Base-by-base conservation (phyloP, 2,329 filamentous ascomycete genomes). In the Sarocladiaceae sp. region DNA sequence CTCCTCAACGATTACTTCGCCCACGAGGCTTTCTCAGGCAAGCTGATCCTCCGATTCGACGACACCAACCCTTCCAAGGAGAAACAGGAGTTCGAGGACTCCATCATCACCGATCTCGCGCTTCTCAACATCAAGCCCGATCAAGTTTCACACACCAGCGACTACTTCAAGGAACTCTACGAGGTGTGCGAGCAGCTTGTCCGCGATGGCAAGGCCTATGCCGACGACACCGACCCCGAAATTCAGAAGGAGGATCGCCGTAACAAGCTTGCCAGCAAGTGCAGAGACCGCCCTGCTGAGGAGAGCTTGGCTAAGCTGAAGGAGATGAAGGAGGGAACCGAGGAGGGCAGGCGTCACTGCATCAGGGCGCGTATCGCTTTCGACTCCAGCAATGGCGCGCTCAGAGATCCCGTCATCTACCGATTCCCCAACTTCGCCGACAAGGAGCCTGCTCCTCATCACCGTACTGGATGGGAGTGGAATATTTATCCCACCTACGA, bases 51-150 rank as follows among this genome's bases (percentile, higher is more conserved):
- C 41, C 86, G 93, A 48, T 93, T 98, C 59, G 93, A 98, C 61
- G 93, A 98, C 60, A 98, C 93, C 46, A 98, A 98, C 67, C 93
- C 93, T 6, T 83, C 85, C 48, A 97, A 97, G 65, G 93, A 98
- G 74, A 96, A 95, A 72, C 82, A 91, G 62, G 93, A 97, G 69
- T 98, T 84, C 63, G 84, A 97, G 62, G 89, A 97, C 66, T 78
- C 89, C 4, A 98, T 98, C 50, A 73, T 95, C 31, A 85, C 95
- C 69, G 93, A 98, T 64, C 77, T 96, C 42, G 81, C 82, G 41
- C 76, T 97, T 44, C 88, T 98, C 76, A 91, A 90, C 23, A 87
- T 98, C 65, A 87, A 85, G 67, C 87, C 90, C 18, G 91, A 96
- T 64, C 77, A 78, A 52, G 76, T 90, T 47, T 88, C 87, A 15